Conservation (phyloP, 2,329 filamentous ascomycete genomes). For the Aspergillus sergii region DNA sequence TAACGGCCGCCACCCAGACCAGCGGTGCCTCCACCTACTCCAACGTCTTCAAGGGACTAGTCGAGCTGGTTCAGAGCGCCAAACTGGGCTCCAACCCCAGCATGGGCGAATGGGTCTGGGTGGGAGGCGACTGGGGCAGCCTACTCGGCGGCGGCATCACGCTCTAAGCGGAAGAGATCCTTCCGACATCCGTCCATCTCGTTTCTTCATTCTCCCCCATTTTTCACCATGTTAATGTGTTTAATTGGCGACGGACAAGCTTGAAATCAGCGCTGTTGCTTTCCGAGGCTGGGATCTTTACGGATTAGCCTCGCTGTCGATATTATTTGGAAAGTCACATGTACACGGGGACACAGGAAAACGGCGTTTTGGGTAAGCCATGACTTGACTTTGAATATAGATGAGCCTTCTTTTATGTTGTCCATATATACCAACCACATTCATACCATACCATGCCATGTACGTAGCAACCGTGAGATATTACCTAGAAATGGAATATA, state of each 20-base stretch:
- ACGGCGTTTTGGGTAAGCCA: slow-evolving; percentile 12
- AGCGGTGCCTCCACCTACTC: slow-evolving; percentile 32
- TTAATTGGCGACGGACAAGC: slow-evolving; percentile 2
- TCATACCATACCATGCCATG: not conserved
- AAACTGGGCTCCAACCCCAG: slow-evolving; percentile 40
- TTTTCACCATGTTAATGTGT: slow-evolving; percentile 11
- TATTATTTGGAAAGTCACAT: slow-evolving; percentile 2
- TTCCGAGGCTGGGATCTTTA: slow-evolving; percentile 4
- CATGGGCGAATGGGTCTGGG: slow-evolving; percentile 49
- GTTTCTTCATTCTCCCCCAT: not conserved
- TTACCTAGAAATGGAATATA: not conserved
- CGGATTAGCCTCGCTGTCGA: not conserved
- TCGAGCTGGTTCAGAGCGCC: slow-evolving; percentile 40
- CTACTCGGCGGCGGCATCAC: slow-evolving; percentile 44
- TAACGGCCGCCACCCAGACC: slow-evolving; percentile 30
- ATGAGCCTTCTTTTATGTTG: slow-evolving; percentile 5
- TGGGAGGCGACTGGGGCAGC: slow-evolving; percentile 44
- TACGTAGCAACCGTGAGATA: not conserved
- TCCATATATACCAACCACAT: not conserved
- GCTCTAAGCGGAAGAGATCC: slow-evolving; percentile 21
- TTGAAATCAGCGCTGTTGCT: slow-evolving; percentile 5
- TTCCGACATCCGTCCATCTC: not conserved
- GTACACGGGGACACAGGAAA: not conserved
- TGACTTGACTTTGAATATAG: slow-evolving; percentile 9
- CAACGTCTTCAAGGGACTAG: slow-evolving; percentile 43